Percentiles rank a stretch among this genome's conserved stretches.
Evolutionary conservation across 1,284 basidiomycete species (phyloP).

Genomic region (Chiua sp.): DNA sequence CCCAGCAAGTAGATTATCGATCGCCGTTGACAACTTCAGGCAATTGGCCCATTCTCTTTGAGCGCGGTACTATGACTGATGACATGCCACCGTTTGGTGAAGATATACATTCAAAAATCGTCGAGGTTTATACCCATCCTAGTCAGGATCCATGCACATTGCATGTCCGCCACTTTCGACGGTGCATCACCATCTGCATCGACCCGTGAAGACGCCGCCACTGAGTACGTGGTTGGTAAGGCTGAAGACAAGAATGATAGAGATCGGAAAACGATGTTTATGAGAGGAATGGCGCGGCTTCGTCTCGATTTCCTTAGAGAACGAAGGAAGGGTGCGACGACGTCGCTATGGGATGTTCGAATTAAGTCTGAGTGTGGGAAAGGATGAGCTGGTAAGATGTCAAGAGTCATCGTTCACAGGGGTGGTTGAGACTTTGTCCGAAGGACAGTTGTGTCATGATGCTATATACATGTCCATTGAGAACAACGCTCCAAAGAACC

Average conservation of each 20-base stretch:
- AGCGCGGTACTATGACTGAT: constrained; percentile 61
- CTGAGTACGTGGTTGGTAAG: constrained; percentile 57
- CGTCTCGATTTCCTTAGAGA: constrained; percentile 66
- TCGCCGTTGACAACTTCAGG: constrained; percentile 85
- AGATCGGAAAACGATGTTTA: constrained; percentile 58
- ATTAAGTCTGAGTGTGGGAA: constrained; percentile 55
- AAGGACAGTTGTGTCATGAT: constrained; percentile 67
- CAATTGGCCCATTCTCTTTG: constrained; percentile 69
- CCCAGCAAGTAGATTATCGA: constrained; percentile 81
- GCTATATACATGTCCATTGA: constrained; percentile 24
- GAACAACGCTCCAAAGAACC: neutral
- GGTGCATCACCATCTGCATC: constrained; percentile 70
- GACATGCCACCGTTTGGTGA: constrained; percentile 65
- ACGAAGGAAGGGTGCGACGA: constrained; percentile 70
- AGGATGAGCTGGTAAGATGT: constrained; percentile 69
- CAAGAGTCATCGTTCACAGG: constrained; percentile 76
- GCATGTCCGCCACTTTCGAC: constrained; percentile 76
- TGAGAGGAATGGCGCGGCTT: constrained; percentile 59
- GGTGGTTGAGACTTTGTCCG: constrained; percentile 79
- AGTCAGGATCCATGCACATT: constrained; percentile 80
- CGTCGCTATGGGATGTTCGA: constrained; percentile 78
- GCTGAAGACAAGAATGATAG: constrained; percentile 62
- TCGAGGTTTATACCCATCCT: constrained; percentile 75
- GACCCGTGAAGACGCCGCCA: constrained; percentile 64
- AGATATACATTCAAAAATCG: constrained; percentile 83